A percentile compares a stretch with the other conserved stretches of the same genome.
These are phyloP conservation scores for Fusarium miscanthi DNA, from an alignment of 2,329 filamentous ascomycete species.

Conservation along the genomic window DNA sequence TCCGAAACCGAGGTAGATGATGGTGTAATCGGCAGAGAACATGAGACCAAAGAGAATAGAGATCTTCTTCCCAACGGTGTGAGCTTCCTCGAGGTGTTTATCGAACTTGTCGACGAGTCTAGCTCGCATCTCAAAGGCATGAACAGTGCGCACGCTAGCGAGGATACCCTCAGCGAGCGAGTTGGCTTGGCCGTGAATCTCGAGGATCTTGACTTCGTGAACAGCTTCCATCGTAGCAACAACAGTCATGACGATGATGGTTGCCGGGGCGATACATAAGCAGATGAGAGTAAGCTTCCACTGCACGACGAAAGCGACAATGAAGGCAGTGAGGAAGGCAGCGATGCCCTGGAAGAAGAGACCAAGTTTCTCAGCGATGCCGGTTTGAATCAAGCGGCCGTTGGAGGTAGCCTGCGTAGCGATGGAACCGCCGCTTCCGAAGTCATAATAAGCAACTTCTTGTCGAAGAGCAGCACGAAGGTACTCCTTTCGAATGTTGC, in stretches of 20 bases:
- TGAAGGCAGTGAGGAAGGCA: slow-evolving; percentile 53
- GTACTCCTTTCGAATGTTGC: slow-evolving; percentile 60
- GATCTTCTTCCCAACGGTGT: slow-evolving; percentile 52
- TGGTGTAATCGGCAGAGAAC: slow-evolving; percentile 54
- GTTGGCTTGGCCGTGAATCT: slow-evolving; percentile 50
- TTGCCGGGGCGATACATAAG: slow-evolving; percentile 49
- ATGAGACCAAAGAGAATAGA: slow-evolving; percentile 53
- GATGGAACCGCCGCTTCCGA: slow-evolving; percentile 54
- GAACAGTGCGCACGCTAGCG: slow-evolving; percentile 54
- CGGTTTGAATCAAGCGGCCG: slow-evolving; percentile 55
- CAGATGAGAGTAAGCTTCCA: slow-evolving; percentile 59
- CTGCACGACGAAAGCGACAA: slow-evolving; percentile 54
- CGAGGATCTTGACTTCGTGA: slow-evolving; percentile 49
- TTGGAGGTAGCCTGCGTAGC: slow-evolving; percentile 54
- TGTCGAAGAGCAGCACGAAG: slow-evolving; percentile 62
- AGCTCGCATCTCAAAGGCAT: slow-evolving; percentile 56
- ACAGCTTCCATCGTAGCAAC: slow-evolving; percentile 48
- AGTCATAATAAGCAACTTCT: slow-evolving; percentile 62
- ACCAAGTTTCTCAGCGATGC: slow-evolving; percentile 55
- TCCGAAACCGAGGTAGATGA: slow-evolving; percentile 56
- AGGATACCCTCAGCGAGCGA: slow-evolving; percentile 53
- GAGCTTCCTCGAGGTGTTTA: slow-evolving; percentile 51
- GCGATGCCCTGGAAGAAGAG: slow-evolving; percentile 54
- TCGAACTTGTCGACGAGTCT: slow-evolving; percentile 55
- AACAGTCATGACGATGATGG: slow-evolving; percentile 48